Conservation (phyloP, 106 monocot genomes). For the Allium cepa region DNA sequence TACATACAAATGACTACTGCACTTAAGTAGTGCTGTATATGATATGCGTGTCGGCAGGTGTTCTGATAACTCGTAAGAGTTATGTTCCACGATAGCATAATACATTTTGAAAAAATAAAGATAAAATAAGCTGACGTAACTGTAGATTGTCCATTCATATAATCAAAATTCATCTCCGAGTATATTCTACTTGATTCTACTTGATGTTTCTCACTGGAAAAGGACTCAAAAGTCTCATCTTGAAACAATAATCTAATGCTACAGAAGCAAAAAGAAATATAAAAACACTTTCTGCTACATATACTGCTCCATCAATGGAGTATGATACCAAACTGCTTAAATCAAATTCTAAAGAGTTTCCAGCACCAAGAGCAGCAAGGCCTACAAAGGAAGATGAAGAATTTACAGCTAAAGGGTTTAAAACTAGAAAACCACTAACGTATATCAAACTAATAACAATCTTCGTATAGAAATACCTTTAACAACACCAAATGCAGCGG, state of each 20-base stretch:
- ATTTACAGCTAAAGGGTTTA: not conserved
- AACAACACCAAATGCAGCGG: conserved; percentile 74
- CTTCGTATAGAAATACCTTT: conserved; percentile 13
- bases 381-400: conserved; percentile 37
- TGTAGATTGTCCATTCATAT: not conserved
- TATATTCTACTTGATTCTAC: conserved; percentile 5
- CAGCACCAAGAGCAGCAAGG: conserved; percentile 55
- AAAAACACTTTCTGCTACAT: conserved; percentile 44
- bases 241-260: conserved; percentile 86
- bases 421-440: no score
- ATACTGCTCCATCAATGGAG: conserved; percentile 29
- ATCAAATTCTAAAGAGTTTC: conserved; percentile 27
- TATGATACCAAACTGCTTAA: conserved; percentile 23
- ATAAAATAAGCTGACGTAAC: no score
- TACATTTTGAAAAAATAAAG: no score
- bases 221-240: conserved; percentile 64
- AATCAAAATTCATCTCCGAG: not conserved
- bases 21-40: no score
- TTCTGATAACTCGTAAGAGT: no score
- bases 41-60: no score
- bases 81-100: no score
- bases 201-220: conserved; percentile 38
- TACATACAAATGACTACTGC: no score
- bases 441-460: no score
- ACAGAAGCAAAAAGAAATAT: conserved; percentile 72